phyloP scores from a whole-genome alignment of 352 stramenopile genomes.

The Pythium vanterpoolii region DNA sequence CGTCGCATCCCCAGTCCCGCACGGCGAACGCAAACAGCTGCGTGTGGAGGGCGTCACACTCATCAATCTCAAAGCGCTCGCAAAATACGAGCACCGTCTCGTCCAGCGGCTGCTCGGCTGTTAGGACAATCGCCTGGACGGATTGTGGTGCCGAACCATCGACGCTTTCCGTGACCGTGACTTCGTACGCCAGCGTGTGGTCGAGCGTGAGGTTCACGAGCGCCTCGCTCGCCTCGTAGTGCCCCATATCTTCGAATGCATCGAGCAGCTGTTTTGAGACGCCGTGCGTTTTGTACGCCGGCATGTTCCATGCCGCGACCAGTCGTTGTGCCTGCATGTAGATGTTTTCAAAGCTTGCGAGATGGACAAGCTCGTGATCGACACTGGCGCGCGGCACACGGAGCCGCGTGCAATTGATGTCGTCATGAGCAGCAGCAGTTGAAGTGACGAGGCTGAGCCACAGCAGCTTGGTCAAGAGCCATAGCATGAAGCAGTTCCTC shows the following conservation, averaged over 20 bases:
- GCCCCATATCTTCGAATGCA: conserved; percentile 44
- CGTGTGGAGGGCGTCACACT: conserved; percentile 15
- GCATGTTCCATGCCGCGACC: background rate
- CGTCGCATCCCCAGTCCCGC: conserved; percentile 47
- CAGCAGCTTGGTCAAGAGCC: background rate
- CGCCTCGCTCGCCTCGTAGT: conserved; percentile 34
- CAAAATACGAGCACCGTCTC: conserved; percentile 32
- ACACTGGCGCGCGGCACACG: conserved; percentile 13
- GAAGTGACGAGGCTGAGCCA: background rate
- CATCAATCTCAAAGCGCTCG: conserved; percentile 17
- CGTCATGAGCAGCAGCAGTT: background rate
- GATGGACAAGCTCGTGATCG: conserved; percentile 16
- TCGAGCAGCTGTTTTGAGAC: conserved; percentile 29
- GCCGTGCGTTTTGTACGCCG: conserved; percentile 11
- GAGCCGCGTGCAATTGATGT: conserved; percentile 9
- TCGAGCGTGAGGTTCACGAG: conserved; percentile 64
- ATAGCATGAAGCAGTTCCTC: background rate
- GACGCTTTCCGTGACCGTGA: conserved; percentile 17
- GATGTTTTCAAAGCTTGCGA: conserved; percentile 12
- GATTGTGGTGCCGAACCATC: conserved; percentile 1
- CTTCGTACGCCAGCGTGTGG: conserved; percentile 39
- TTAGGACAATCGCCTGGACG: conserved; percentile 17
- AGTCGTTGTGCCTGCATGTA: background rate
- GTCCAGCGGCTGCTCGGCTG: conserved; percentile 33
- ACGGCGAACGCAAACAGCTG: conserved; percentile 29